Evolutionary conservation across 345 rosid species (phyloP), one percentile per base, ranked within the genome.

Genomic region (Populus davidiana): DNA sequence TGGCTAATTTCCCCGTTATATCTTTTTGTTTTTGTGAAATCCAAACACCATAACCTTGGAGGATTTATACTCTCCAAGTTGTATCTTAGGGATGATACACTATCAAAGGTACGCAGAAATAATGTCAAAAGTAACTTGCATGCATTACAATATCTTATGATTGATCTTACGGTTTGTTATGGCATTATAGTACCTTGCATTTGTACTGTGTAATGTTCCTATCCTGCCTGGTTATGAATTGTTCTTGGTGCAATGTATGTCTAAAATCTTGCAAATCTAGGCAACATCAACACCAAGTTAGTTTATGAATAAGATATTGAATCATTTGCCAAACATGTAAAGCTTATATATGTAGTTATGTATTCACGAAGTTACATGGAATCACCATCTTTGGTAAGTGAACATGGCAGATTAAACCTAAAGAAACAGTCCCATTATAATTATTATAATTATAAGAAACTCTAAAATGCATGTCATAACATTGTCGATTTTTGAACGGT

Each of bases 71-170:
- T 27, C 71, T 64, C 21, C 64, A 23, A 74, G 69, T 27, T 21
- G 72, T 47, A 71, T 35, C 16, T 4, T 36, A 73, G 69, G 73
- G n/a, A 59, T 10, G 18, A 31, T 67, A n/a, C 71, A 50, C 17
- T 59, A 72, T 78, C 50, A 62, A 49, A 67, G 44, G 38, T 13
- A 43, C 43, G 25, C 61, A 69, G 67, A 21, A 73, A 79, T 73
- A 70, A 81, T 77, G 50, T 76, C 66, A 50, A 33, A 79, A 69
- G 43, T 52, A 18, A 31, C 50, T 56, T 74, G 61, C 72, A 25
- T 61, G 78, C 27, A 59, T 63, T 25, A n/a, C 44, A 56, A 18
- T 54, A 73, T 39, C 25, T 67, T 75, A 14, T 16, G 62, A 50
- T 33, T 39, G 43, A 39, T 39, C 43, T 39, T 63, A 64, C 3